These are phyloP conservation scores for Emmonsiellopsis sp. DNA, from an alignment of 2,329 filamentous ascomycete species.

Conservation along the genomic window DNA sequence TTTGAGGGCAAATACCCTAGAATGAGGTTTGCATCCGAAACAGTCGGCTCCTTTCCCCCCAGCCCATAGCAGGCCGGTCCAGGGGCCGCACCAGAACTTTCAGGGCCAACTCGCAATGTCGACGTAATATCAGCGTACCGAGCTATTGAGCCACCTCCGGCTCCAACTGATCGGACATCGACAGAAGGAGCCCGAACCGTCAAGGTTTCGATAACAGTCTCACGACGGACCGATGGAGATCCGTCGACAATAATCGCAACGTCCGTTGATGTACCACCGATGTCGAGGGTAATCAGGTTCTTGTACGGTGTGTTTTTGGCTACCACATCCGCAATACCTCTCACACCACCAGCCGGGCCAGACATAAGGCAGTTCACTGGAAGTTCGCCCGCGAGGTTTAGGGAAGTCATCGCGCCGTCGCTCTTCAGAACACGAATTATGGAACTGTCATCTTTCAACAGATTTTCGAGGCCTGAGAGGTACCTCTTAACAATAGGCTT, in stretches of 20 bases:
- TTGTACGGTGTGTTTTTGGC: constrained; percentile 38
- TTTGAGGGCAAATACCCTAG: constrained; percentile 40
- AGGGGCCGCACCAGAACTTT: constrained; percentile 40
- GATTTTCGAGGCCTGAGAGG: constrained; percentile 30
- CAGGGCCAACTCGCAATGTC: constrained; percentile 41
- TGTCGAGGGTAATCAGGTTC: constrained; percentile 41
- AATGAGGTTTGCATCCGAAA: constrained; percentile 41
- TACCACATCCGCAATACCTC: constrained; percentile 39
- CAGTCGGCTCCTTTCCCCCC: constrained; percentile 26
- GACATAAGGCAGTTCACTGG: constrained; percentile 43
- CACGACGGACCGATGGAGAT: constrained; percentile 35
- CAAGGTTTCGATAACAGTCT: constrained; percentile 36
- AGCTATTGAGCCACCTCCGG: constrained; percentile 42
- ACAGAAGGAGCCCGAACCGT: constrained; percentile 40
- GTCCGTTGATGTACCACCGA: constrained; percentile 44
- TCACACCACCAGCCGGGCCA: constrained; percentile 42
- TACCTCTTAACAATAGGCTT: constrained; percentile 41
- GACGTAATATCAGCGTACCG: constrained; percentile 39
- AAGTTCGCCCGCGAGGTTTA: constrained; percentile 35
- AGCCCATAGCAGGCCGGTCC: constrained; percentile 41
- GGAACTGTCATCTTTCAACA: constrained; percentile 32
- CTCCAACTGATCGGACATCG: constrained; percentile 41
- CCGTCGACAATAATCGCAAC: constrained; percentile 37
- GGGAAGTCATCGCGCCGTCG: constrained; percentile 39
- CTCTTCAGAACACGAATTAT: constrained; percentile 39